Evolutionary conservation across 2,329 filamentous ascomycete species (phyloP).

Genomic region (Colletotrichum siamense): DNA sequence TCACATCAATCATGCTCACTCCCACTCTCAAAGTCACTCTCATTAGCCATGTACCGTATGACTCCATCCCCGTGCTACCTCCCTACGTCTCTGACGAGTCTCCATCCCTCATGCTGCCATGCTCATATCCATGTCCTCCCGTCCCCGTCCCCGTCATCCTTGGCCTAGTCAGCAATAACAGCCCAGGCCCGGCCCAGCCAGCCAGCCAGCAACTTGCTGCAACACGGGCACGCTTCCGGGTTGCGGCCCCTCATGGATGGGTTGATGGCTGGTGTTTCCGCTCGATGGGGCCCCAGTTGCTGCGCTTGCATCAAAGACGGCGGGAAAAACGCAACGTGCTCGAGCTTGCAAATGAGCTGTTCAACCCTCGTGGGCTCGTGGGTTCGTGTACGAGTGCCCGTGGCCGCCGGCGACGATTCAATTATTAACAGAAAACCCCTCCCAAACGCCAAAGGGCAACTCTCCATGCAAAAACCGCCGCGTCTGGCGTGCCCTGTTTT

Average conservation of each 20-base stretch:
- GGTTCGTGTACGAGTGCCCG: neutral
- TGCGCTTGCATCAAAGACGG: constrained; percentile 18
- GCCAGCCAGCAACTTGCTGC: neutral
- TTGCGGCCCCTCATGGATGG: neutral
- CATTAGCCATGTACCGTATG: neutral
- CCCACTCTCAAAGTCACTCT: neutral
- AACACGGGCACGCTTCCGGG: neutral
- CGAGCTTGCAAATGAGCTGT: neutral
- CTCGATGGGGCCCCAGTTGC: constrained; percentile 9
- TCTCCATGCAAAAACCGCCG: neutral
- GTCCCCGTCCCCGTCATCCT: neutral
- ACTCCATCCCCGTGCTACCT: neutral
- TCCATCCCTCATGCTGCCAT: neutral
- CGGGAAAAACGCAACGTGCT: constrained; percentile 16
- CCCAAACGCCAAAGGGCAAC: neutral
- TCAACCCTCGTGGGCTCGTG: neutral
- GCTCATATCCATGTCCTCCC: neutral
- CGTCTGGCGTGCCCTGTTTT: constrained; percentile 2
- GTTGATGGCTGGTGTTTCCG: constrained; percentile 9
- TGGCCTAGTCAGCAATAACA: neutral
- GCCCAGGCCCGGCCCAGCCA: neutral
- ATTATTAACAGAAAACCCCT: constrained; percentile 22
- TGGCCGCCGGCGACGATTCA: constrained; percentile 20
- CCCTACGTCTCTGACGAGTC: neutral
- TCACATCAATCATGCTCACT: neutral